phyloP scores from a whole-genome alignment of 2,329 filamentous ascomycete genomes.

The Atkinsonella texensis region DNA sequence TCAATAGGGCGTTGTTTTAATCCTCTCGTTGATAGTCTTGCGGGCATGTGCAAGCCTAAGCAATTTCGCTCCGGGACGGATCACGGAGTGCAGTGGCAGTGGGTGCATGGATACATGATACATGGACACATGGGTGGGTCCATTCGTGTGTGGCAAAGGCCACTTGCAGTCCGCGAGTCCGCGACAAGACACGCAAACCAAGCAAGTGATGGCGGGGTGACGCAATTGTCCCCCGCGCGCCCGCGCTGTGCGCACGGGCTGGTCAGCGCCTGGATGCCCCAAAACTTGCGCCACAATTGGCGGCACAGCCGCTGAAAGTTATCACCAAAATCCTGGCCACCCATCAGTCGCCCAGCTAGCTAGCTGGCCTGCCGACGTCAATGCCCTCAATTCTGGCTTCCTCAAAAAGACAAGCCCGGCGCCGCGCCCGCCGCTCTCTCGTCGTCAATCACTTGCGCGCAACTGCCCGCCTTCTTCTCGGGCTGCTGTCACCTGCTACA shows the following conservation, averaged over 20 bases:
- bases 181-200: no score
- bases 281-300: conserved; percentile 5
- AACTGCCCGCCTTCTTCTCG: not conserved
- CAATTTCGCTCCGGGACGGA: no score
- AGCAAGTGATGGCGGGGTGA: no score
- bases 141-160: no score
- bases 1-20: no score
- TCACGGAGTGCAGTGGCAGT: no score
- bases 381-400: conserved; percentile 4
- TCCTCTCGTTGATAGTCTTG: no score
- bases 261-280: not conserved
- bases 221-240: not conserved
- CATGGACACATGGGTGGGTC: no score
- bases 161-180: no score
- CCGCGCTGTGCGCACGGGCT: not conserved
- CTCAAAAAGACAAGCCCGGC: conserved; percentile 1
- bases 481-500: not conserved
- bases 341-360: not conserved
- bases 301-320: conserved; percentile 10
- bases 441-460: not conserved
- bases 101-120: no score
- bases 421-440: not conserved
- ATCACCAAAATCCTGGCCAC: not conserved
- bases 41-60: no score
- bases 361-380: conserved; percentile 3